Percentiles rank a stretch among this genome's conserved stretches.
These are phyloP conservation scores for Fusarium duplospermum DNA, from an alignment of 2,329 filamentous ascomycete genomes.

Conservation along the genomic window DNA sequence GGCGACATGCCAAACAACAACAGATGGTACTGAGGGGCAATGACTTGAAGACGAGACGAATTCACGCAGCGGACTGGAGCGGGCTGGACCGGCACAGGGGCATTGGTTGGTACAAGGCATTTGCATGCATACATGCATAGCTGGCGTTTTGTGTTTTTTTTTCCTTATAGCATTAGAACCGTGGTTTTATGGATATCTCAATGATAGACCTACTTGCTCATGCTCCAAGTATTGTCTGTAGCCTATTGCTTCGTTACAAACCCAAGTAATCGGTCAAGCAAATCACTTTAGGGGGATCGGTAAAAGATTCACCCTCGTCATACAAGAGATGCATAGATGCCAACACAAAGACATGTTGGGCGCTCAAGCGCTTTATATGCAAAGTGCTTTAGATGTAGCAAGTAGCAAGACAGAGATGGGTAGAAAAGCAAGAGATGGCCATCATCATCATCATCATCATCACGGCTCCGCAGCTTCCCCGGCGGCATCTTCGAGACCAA, in stretches of 20 bases:
- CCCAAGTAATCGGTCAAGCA: background rate
- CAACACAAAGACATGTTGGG: background rate
- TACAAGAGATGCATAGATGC: background rate
- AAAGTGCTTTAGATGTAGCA: background rate
- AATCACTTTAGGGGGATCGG: background rate
- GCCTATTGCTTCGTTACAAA: background rate
- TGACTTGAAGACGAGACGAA: conserved; percentile 9
- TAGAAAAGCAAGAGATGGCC: background rate
- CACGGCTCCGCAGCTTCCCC: background rate
- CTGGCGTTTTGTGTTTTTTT: conserved; percentile 23
- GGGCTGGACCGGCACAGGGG: conserved; percentile 4
- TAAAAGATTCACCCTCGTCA: background rate
- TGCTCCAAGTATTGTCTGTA: conserved; percentile 14
- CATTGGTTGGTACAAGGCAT: background rate
- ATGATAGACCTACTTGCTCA: conserved; percentile 12
- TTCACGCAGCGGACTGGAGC: conserved; percentile 8
- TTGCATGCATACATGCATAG: background rate
- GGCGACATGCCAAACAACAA: conserved; percentile 44
- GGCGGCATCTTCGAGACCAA: conserved; percentile 11
- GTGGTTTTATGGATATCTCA: conserved; percentile 12
- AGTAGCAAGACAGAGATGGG: background rate
- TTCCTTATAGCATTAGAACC: conserved; percentile 31
- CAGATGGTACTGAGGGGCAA: conserved; percentile 47
- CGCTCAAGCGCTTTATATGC: background rate
- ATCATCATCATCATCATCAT: background rate